Base-by-base conservation (phyloP, 2,329 filamentous ascomycete species). In the Elsinoe necatrix region DNA sequence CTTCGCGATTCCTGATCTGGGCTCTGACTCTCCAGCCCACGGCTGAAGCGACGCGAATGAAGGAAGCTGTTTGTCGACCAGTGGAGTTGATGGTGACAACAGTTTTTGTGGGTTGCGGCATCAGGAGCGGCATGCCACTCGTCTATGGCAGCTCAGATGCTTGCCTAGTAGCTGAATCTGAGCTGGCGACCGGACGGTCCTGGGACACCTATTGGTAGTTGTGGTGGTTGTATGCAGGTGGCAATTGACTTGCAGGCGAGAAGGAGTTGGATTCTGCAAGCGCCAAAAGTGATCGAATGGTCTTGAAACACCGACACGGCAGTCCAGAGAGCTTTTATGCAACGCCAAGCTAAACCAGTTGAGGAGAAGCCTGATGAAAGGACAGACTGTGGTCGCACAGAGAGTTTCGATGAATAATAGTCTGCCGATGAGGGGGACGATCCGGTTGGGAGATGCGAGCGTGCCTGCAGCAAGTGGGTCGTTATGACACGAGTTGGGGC, bases 1-100 rank as follows among this genome's bases (percentile, higher is more conserved):
- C 89, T 66, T 93, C 87, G 61, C 87, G 81, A 65, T 89, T 92
- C 67, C 90, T 83, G 71, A 97, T 80, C 75, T 97, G 93, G 27
- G 91, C 93, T 67, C 89, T 87, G 57, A 98, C 92, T 70, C 86
- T 83, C 77, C 93, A 97, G 63, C 93, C 93, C 57, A 97, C 86
- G 59, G 93, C 93, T 43, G 89, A 89, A 58, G 92, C 92, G 68
- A 95, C 90, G 63, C 93, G 87, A 65, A 96, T 93, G 67, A 98
- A 84, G 59, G 91, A 96, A 58, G 92, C 92, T 62, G 92, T 90
- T 77, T 98, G 93, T 65, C 93, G 87, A 67, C 93, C 93, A 70
- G 89, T 92, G 69, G 89, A 89, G 74, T 97, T 97, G 75, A 97
- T 91, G 68, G 95, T 85, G 68, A 91, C 92, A 67, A 95, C 89